Evolutionary conservation across 2,329 filamentous ascomycete species (phyloP).

Genomic region (Fusarium luffae): DNA sequence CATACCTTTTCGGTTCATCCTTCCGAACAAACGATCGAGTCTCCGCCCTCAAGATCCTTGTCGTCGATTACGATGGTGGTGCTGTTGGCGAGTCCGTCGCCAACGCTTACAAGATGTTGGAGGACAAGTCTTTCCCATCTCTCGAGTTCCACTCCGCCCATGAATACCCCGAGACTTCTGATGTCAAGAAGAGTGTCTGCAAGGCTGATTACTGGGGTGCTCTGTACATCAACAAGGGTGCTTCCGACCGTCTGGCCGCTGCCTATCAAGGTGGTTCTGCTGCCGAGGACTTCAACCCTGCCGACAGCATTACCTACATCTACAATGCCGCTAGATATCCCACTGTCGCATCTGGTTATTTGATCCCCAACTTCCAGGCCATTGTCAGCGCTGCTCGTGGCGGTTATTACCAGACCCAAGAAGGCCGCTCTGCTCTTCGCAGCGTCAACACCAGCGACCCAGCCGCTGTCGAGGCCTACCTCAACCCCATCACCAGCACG

Average conservation of each 20-base stretch:
- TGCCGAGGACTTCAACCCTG: constrained; percentile 47
- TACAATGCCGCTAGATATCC: constrained; percentile 54
- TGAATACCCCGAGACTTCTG: constrained; percentile 43
- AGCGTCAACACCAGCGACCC: constrained; percentile 40
- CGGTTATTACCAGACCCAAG: constrained; percentile 42
- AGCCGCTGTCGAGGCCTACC: constrained; percentile 46
- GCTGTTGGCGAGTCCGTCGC: constrained; percentile 49
- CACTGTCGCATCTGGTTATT: constrained; percentile 43
- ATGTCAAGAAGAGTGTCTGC: constrained; percentile 51
- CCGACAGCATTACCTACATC: constrained; percentile 49
- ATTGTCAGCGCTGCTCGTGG: constrained; percentile 43
- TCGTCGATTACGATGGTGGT: constrained; percentile 49
- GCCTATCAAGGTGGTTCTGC: constrained; percentile 43
- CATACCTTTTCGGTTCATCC: constrained; percentile 51
- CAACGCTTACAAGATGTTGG: constrained; percentile 48
- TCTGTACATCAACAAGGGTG: constrained; percentile 48
- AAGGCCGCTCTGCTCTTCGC: constrained; percentile 36
- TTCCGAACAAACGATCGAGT: constrained; percentile 41
- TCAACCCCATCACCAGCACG: constrained; percentile 50
- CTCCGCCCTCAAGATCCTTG: constrained; percentile 45
- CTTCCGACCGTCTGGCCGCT: constrained; percentile 47
- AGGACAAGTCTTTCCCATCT: constrained; percentile 48
- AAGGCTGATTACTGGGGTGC: constrained; percentile 53
- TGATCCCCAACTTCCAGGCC: constrained; percentile 47
- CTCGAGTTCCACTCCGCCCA: constrained; percentile 43